phyloP scores from a whole-genome alignment of 2,329 filamentous ascomycete species.

The Bipolaris gigantea region DNA sequence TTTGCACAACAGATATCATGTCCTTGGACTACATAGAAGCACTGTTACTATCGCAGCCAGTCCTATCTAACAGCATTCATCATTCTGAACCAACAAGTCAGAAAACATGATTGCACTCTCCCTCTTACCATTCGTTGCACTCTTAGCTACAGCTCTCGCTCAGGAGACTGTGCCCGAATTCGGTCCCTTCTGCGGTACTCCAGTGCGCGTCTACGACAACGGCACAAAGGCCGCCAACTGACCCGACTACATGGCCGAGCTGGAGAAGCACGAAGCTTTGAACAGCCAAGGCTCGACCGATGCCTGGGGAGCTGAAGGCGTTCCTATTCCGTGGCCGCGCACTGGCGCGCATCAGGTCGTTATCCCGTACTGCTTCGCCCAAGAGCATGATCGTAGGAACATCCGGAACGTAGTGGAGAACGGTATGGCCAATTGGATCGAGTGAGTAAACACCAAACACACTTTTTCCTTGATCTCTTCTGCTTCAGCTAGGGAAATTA shows the following conservation, averaged over 20 bases:
- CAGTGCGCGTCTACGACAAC: background rate
- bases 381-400: background rate
- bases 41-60: background rate
- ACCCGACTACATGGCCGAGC: background rate
- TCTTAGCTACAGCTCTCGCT: background rate
- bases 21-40: background rate
- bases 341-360: background rate
- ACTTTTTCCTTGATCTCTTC: background rate
- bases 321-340: background rate
- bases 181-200: background rate
- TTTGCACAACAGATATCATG: background rate
- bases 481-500: background rate
- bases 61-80: background rate
- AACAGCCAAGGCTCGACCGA: background rate
- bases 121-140: background rate
- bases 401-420: background rate
- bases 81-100: background rate
- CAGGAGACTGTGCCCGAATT: background rate
- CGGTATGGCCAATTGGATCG: conserved; percentile 1
- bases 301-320: background rate
- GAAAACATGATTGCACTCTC: background rate
- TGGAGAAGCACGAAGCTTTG: background rate
- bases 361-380: conserved; percentile 1
- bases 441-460: background rate
- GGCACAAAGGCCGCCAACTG: background rate